Evolutionary conservation across 352 stramenopile species (phyloP).

Genomic region (Phytophthora hybrid): DNA sequence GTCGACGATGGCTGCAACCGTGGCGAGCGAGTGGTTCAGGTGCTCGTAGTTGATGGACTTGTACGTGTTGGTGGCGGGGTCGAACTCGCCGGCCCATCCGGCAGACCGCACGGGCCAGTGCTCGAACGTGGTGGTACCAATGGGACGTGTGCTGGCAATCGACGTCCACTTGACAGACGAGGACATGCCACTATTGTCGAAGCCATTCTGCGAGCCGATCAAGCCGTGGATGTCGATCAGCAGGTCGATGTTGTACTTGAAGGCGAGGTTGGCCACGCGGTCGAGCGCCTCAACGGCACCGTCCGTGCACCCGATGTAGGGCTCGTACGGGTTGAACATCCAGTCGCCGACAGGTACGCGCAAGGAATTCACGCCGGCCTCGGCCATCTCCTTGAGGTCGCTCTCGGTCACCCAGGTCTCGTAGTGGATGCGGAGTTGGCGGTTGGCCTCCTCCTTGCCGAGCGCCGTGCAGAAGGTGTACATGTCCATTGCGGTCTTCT

Average conservation of each 20-base stretch:
- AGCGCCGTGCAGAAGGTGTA: slow-evolving; percentile 93
- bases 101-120: slow-evolving; percentile 93
- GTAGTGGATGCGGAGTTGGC: slow-evolving; percentile 94
- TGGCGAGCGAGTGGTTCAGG: slow-evolving; percentile 91
- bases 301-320: slow-evolving; percentile 94
- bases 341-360: slow-evolving; percentile 95
- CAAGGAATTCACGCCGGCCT: slow-evolving; percentile 79
- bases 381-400: slow-evolving; percentile 89
- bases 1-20: slow-evolving; percentile 90
- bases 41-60: slow-evolving; percentile 93
- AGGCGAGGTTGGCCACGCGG: slow-evolving; percentile 84
- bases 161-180: slow-evolving; percentile 92
- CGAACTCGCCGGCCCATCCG: slow-evolving; percentile 92
- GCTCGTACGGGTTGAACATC: slow-evolving; percentile 95
- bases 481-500: slow-evolving; percentile 92
- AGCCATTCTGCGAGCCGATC: slow-evolving; percentile 95
- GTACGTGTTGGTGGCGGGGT: slow-evolving; percentile 87
- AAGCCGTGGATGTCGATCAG: slow-evolving; percentile 95
- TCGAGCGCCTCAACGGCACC: slow-evolving; percentile 93
- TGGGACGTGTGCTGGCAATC: slow-evolving; percentile 71
- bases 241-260: slow-evolving; percentile 88
- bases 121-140: slow-evolving; percentile 91
- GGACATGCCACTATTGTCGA: slow-evolving; percentile 94
- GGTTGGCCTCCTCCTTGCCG: slow-evolving; percentile 92
- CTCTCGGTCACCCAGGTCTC: slow-evolving; percentile 94